Base-by-base conservation (phyloP, 2,329 filamentous ascomycete genomes). In the Sclerotinia spermophila region DNA sequence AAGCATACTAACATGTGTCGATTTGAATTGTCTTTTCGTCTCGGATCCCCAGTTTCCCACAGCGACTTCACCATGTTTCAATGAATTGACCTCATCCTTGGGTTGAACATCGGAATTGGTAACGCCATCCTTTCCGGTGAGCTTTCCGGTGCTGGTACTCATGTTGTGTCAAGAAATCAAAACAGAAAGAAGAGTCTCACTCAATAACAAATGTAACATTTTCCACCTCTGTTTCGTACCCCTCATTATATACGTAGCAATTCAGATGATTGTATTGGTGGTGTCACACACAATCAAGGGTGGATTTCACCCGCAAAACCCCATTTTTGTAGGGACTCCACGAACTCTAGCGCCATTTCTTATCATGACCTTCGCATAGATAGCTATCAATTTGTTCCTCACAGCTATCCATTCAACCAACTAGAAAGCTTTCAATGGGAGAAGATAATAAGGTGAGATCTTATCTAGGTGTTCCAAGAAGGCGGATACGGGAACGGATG, bases 1-100 rank as follows among this genome's bases (percentile, higher is more conserved):
- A 21, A 67, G 38, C 65, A 67, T 58, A 58, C 51, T 67, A 5
- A 67, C 19, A 58, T 67, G 51, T 67, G 51, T 42, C 27, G 48
- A 53, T 30, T 53, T 53, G 13, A 53, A 53, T 17, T 53, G n/a
- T 53, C 48, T 53, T 53, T 53, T 53, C n/a, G 48, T 67, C 42
- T 67, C 51, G 4, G n/a, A 56, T 10, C 65, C 65, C 51, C 65
- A 67, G n/a, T 55, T 55, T n/a, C 51, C 38, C 17, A 38, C 27
- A 5, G 6, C 55, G 11, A 33, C n/a, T 44, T 67, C 38, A 7
- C 51, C 51, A 30, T 45, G 15, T 33, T 67, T 56, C n/a, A 58
- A 56, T 24, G 45, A 66, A 33, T 48, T 21, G 27, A 65, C 61
- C n/a, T 65, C 42, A 48, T 24, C 55, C 19, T 8, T 3, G 5